These are phyloP conservation scores for Lyophyllum atratum DNA, from an alignment of 768 basidiomycete genomes.

Conservation along the genomic window DNA sequence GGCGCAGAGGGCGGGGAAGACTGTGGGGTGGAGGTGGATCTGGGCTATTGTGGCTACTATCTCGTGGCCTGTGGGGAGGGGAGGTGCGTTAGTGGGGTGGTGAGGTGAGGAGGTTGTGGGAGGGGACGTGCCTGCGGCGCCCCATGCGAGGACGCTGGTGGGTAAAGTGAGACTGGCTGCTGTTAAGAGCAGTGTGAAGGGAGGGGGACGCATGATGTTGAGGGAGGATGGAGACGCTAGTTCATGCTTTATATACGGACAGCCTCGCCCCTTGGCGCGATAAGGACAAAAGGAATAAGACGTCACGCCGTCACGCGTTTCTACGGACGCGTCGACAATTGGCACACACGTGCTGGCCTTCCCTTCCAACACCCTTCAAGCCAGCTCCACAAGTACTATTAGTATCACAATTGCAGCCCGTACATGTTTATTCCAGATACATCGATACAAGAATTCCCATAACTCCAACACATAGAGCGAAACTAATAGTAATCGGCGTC, in stretches of 20 bases:
- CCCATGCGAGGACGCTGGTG: conserved; percentile 35
- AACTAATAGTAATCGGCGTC: too few species aligned
- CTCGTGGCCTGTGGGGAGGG: conserved; percentile 67
- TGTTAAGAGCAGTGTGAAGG: conserved; percentile 1
- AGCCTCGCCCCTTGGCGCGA: neutral
- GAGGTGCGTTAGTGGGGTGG: neutral
- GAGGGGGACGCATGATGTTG: conserved; percentile 12
- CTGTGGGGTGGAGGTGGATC: conserved; percentile 79
- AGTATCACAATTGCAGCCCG: neutral
- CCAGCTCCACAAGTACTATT: neutral
- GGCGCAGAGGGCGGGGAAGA: conserved; percentile 63
- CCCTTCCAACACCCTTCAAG: neutral
- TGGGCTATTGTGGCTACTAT: conserved; percentile 94
- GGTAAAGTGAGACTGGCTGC: conserved; percentile 8
- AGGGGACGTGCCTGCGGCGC: conserved; percentile 38
- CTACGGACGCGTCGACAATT: neutral
- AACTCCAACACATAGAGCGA: too few species aligned
- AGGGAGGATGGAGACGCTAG: neutral
- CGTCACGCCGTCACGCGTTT: neutral
- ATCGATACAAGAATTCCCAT: too few species aligned
- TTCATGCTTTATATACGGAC: neutral
- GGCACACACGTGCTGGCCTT: neutral
- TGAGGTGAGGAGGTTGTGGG: neutral
- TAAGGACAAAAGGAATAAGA: neutral
- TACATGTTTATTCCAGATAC: too few species aligned